Base-by-base conservation (phyloP, 2,329 filamentous ascomycete species). In the Fusarium cicatricum region DNA sequence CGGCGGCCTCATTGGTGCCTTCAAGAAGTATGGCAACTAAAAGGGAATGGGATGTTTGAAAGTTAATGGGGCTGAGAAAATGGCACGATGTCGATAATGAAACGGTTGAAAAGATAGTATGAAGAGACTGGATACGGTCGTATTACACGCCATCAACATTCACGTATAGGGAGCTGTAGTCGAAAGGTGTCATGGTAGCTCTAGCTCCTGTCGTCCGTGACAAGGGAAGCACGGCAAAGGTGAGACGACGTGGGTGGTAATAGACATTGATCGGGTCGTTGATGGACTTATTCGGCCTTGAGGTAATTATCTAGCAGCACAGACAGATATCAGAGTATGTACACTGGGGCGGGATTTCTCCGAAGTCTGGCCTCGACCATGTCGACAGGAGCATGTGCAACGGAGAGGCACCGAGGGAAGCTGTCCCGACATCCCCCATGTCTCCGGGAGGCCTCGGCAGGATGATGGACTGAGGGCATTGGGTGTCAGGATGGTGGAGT, bases 1-100 rank as follows among this genome's bases (percentile, higher is more conserved):
- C 11, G 91, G 88, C 62, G 91, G 93, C 23, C 82, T 99, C 66
- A 92, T 99, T 76, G 89, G 89, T 57, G 91, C 91, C 10, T 99
- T 97, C 82, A 97, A 97, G 89, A 87, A 89, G 80, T 86, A 82
- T 64, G 74, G 80, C 19, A 79, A 80, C 68, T 58, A 86, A 77
- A 80, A 61, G 49, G 45, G 44, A 23, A 31, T 26, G 39, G 46
- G 40, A 46, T 41, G 45, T 32, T 28, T 29, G 40, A 56, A 40
- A 41, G 44, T 39, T 60, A 44, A 60, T 10, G 28, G 51, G 16
- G 23, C 23, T 26, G 19, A 50, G 58, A 39, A 49, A 34, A 54
- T 62, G 38, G 48, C n/a, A 47, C 26, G 21, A 58, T 52, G 47
- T 49, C 52, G 43, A 28, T 63, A 63, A 63, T 63, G 60, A 63